Conservation (phyloP, 2,329 filamentous ascomycete genomes). For the Bertia moriformis region DNA sequence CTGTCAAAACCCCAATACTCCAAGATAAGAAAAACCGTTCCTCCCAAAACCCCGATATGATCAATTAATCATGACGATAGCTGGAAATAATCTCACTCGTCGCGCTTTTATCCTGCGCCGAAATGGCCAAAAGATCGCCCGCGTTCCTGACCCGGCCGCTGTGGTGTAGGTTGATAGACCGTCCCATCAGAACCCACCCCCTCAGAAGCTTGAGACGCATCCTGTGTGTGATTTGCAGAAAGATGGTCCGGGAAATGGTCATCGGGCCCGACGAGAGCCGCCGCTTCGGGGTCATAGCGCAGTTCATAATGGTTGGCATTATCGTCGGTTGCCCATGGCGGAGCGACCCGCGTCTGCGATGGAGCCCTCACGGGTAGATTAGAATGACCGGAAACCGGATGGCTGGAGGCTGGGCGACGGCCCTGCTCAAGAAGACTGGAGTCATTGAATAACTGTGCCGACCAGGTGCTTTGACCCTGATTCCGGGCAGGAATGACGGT, state of each 20-base stretch:
- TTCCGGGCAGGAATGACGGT: constrained; percentile 46
- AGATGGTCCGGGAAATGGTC: constrained; percentile 3
- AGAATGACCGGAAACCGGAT: background rate
- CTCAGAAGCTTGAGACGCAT: too few relatives aligned
- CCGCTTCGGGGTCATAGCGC: constrained; percentile 20
- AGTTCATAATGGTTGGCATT: constrained; percentile 9
- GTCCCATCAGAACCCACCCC: too few relatives aligned
- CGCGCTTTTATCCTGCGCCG: too few relatives aligned
- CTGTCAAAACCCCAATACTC: too few relatives aligned
- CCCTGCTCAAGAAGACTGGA: constrained; percentile 5
- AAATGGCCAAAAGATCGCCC: too few relatives aligned
- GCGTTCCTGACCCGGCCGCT: too few relatives aligned
- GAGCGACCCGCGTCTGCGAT: background rate
- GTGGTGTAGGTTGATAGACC: too few relatives aligned
- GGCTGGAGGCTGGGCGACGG: background rate
- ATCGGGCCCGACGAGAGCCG: constrained; percentile 15
- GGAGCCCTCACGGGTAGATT: background rate
- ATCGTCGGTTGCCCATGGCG: background rate
- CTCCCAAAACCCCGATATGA: too few relatives aligned
- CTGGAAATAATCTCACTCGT: too few relatives aligned
- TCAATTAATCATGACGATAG: too few relatives aligned
- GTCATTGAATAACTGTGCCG: constrained; percentile 21
- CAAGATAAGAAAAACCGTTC: too few relatives aligned
- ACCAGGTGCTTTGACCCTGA: constrained; percentile 36
- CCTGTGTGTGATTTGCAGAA: constrained; percentile 1